These are phyloP conservation scores for Populus tomentosa DNA, from an alignment of 441 rosid species.

Conservation along the genomic window DNA sequence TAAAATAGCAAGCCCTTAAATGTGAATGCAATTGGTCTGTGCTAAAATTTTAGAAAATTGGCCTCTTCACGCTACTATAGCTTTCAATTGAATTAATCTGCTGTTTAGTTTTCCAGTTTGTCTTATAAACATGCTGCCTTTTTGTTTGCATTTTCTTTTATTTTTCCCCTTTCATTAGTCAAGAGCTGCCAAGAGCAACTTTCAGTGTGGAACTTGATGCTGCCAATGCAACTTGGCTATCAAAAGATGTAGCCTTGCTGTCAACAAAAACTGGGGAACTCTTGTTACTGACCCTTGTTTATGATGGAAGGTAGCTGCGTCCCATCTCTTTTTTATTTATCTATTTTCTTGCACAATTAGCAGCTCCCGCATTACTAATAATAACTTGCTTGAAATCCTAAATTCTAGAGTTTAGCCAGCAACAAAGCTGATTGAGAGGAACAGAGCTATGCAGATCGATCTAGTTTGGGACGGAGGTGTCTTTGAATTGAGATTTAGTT, in stretches of 20 bases:
- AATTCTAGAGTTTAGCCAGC: neutral
- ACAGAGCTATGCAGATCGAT: neutral
- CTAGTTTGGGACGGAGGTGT: neutral
- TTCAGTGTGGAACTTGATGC: slow-evolving; percentile 96
- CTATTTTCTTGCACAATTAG: neutral
- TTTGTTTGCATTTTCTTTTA: neutral
- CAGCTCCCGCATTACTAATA: neutral
- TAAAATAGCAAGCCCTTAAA: neutral
- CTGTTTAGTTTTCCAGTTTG: neutral
- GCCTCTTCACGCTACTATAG: neutral
- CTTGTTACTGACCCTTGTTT: slow-evolving; percentile 80
- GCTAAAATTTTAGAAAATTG: neutral
- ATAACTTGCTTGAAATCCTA: neutral
- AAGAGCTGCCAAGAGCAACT: slow-evolving; percentile 87
- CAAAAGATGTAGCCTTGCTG: slow-evolving; percentile 79
- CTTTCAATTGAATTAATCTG: neutral
- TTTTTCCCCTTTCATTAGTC: slow-evolving; percentile 51
- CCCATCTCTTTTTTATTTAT: neutral
- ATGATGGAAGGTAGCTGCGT: slow-evolving; percentile 82
- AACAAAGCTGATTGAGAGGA: neutral
- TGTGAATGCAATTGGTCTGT: neutral
- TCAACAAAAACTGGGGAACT: slow-evolving; percentile 94
- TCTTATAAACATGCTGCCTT: neutral
- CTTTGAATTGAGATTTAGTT: neutral
- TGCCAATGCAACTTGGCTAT: slow-evolving; percentile 85